These are phyloP conservation scores for Hanseniaspora taiwanica DNA, from an alignment of 805 yeast genomes.

Conservation along the genomic window DNA sequence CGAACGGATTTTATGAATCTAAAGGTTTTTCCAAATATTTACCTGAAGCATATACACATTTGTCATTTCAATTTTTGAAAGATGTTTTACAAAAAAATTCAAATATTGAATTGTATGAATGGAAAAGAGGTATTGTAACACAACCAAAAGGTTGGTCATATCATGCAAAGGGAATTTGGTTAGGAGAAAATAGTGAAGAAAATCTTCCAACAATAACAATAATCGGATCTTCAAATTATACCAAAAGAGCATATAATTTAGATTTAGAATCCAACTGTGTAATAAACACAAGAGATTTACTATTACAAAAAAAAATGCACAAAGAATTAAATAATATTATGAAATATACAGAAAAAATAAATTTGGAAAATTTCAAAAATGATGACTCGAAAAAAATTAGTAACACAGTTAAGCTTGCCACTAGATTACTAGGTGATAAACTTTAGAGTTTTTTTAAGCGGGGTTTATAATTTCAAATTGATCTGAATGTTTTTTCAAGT, in stretches of 20 bases:
- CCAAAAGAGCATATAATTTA: slow-evolving; percentile 73
- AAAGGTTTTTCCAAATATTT: slow-evolving; percentile 67
- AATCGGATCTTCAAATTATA: slow-evolving; percentile 88
- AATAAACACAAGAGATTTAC: slow-evolving; percentile 53
- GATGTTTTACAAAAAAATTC: slow-evolving; percentile 29
- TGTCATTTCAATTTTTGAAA: slow-evolving; percentile 56
- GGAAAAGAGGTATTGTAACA: slow-evolving; percentile 80
- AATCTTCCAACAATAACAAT: slow-evolving; percentile 57
- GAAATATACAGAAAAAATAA: slow-evolving; percentile 37
- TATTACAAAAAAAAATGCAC: slow-evolving; percentile 42
- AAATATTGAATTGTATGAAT: slow-evolving; percentile 53
- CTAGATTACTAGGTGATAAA: slow-evolving; percentile 47
- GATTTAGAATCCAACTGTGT: slow-evolving; percentile 86
- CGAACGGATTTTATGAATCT: slow-evolving; percentile 85
- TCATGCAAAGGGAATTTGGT: slow-evolving; percentile 95
- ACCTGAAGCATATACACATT: slow-evolving; percentile 76
- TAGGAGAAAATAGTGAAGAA: slow-evolving; percentile 39
- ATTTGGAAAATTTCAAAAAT: slow-evolving; percentile 45
- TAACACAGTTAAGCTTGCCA: slow-evolving; percentile 50
- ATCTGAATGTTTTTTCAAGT: slow-evolving; percentile 8
- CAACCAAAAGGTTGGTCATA: slow-evolving; percentile 87
- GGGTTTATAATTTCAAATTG: neutral
- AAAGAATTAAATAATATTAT: slow-evolving; percentile 51
- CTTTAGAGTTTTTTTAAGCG: slow-evolving; percentile 3
- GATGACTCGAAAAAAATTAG: slow-evolving; percentile 50